These are phyloP conservation scores for Corymbia calophylla DNA, from an alignment of 441 rosid genomes.

Conservation along the genomic window DNA sequence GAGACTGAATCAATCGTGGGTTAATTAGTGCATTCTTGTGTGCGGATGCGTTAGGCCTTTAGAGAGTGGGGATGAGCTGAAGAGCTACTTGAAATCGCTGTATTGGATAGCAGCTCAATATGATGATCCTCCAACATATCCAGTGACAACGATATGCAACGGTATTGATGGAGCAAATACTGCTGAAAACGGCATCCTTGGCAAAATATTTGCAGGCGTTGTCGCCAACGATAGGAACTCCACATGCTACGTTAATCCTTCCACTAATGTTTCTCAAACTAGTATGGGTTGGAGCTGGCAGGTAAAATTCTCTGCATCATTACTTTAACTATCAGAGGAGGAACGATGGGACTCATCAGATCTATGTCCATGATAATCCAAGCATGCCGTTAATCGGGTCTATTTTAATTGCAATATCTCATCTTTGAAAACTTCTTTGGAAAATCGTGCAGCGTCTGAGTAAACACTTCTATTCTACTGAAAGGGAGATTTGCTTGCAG, in stretches of 20 bases:
- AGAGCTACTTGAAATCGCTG: not conserved
- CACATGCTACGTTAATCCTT: not conserved
- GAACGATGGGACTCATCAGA: not conserved
- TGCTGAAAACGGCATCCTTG: not conserved
- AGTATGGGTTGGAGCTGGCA: constrained; percentile 18
- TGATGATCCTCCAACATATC: not conserved
- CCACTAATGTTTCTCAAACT: constrained; percentile 1
- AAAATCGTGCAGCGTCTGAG: not conserved
- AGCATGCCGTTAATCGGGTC: not conserved
- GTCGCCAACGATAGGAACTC: not conserved
- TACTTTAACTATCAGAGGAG: not conserved
- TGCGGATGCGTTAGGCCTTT: not conserved
- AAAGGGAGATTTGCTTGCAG: not conserved
- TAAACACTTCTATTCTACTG: not conserved
- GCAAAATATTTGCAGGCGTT: not conserved
- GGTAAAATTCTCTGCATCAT: not conserved
- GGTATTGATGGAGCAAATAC: not conserved
- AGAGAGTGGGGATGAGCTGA: not conserved
- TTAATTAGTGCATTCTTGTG: not conserved
- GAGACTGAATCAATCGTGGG: not conserved
- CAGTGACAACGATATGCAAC: not conserved
- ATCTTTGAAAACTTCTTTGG: not conserved
- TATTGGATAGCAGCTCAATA: not conserved
- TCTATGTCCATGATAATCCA: not conserved
- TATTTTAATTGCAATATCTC: not conserved